phyloP scores from a whole-genome alignment of 2,329 filamentous ascomycete genomes.

The Colletotrichum shisoi region DNA sequence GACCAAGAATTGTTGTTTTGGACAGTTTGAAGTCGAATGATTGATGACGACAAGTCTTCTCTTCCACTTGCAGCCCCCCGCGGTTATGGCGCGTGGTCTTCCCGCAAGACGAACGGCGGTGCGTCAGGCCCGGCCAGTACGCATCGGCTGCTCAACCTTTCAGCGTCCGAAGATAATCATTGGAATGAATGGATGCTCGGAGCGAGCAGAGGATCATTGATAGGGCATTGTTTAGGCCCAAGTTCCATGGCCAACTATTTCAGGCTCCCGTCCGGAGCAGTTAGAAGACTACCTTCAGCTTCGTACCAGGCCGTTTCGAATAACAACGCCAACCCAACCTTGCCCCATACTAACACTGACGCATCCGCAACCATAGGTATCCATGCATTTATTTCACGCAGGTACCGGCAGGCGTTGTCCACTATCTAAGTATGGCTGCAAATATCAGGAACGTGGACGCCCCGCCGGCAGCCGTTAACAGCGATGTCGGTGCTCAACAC shows the following conservation, averaged over 20 bases:
- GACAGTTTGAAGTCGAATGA: constrained; percentile 17
- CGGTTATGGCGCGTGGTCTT: not conserved
- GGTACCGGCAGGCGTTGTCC: constrained; percentile 18
- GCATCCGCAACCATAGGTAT: not conserved
- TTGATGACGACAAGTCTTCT: constrained; percentile 9
- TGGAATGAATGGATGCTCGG: not conserved
- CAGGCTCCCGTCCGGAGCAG: not conserved
- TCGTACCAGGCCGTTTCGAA: constrained; percentile 5
- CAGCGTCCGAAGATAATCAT: not conserved
- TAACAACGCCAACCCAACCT: not conserved
- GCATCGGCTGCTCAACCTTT: not conserved
- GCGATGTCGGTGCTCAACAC: constrained; percentile 9
- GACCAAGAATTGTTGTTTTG: constrained; percentile 10
- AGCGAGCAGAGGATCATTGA: not conserved
- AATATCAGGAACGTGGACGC: not conserved
- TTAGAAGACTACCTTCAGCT: not conserved
- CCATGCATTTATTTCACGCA: constrained; percentile 8
- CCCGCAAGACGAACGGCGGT: not conserved
- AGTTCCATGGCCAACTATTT: not conserved
- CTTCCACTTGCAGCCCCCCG: constrained; percentile 4
- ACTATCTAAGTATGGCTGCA: constrained; percentile 1
- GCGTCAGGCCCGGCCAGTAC: not conserved
- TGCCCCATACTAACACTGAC: not conserved
- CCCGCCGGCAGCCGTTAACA: constrained; percentile 16
- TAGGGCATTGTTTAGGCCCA: not conserved